Evolutionary conservation across 805 yeast genomes (phyloP).

Genomic region (Metschnikowia hibisci): DNA sequence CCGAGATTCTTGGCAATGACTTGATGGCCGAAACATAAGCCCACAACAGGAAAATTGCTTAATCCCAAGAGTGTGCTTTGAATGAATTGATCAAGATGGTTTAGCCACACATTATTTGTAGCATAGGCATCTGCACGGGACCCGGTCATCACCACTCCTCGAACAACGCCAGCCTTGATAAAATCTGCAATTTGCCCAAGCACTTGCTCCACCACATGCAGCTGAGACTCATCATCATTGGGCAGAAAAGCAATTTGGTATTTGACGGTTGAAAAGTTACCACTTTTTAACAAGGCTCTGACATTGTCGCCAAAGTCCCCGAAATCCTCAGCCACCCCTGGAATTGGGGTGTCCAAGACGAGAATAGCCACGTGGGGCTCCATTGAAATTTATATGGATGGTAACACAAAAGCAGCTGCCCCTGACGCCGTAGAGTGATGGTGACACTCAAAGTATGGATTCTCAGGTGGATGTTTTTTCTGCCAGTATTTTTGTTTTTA

Average conservation of each 20-base stretch:
- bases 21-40: conserved; percentile 90
- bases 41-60: conserved; percentile 48
- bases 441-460: background rate
- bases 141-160: conserved; percentile 51
- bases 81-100: conserved; percentile 34
- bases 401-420: conserved; percentile 1
- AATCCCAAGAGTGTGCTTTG: conserved; percentile 14
- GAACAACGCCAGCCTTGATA: conserved; percentile 25
- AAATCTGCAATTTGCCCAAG: conserved; percentile 20
- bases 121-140: conserved; percentile 47
- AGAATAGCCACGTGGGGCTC: conserved; percentile 36
- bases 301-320: conserved; percentile 57
- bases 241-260: conserved; percentile 33
- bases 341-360: conserved; percentile 37
- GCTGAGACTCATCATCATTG: conserved; percentile 8
- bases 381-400: conserved; percentile 4
- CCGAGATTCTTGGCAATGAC: conserved; percentile 66
- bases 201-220: conserved; percentile 10
- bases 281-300: conserved; percentile 24
- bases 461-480: conserved; percentile 2
- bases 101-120: conserved; percentile 39
- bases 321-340: conserved; percentile 25
- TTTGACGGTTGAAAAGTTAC: conserved; percentile 23
- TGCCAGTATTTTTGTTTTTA: background rate
- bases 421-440: background rate